Evolutionary conservation across 2,329 filamentous ascomycete species (phyloP), one percentile per base, ranked within the genome.

Genomic region (Talaromyces sp.): DNA sequence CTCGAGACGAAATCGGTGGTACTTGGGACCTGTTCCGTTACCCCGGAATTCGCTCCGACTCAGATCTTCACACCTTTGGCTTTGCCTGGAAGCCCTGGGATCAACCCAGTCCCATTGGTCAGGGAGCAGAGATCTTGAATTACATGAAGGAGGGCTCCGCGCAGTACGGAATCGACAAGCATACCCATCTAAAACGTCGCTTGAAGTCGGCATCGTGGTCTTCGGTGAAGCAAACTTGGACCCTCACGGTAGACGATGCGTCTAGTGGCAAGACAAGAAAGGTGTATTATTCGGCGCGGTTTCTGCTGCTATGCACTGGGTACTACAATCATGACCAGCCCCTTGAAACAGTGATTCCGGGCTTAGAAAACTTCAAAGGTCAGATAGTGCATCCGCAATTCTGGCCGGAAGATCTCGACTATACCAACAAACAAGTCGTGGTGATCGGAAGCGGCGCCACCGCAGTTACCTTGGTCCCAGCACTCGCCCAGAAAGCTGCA

Each of bases 361-460:
- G 87, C 0, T 77, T 90, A 32, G 78, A 85, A 3, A 77, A 77
- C 31, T 90, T 90, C 73, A 70, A 79, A 53, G 86, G 86, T 24
- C 69, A 75, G 26, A 76, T 83, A 9, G 76, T 87, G 1, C 86
- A 88, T 61, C 86, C 87, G 2, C 86, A 89, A 65, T 88, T 87
- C 71, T 91, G 88, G 88, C 86, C 86, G 0, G 74, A 85, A 57
- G 80, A 84, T 38, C 74, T 87, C 55, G 81, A 88, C 67, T 86
- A 86, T 69, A 73, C 77, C 11, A 78, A 78, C 70, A 89, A 90
- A 72, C 80, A 81, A 32, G 79, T 91, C 32, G 80, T 88, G 52
- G 77, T 91, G 61, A 82, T 91, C 61, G 88, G 88, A 12, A 87
- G 83, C 8, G 89, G 89, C 3, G 89, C 89, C 3, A 92, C 89